Base-by-base conservation (phyloP, 2,329 filamentous ascomycete genomes). In the Pseudopyricularia javanii region DNA sequence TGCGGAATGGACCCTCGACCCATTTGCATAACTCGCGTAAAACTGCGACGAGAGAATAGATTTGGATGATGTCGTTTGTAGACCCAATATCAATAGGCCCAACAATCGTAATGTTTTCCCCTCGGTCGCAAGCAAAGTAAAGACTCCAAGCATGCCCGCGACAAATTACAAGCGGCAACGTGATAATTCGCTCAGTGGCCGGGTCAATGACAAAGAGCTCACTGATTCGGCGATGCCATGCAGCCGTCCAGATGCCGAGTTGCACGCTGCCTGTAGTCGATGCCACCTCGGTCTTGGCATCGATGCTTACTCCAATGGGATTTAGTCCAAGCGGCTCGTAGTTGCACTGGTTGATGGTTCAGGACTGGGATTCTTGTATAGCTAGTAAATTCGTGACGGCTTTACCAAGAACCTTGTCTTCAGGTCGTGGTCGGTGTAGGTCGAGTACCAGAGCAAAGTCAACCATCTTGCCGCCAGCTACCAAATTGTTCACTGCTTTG, bases 1-100 rank as follows among this genome's bases (percentile, higher is more conserved):
- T 30, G 47, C 47, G 47, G 47, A 49, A 49, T 7, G 47, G 47
- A n/a, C 47, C 28, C n/a, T 49, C 47, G 24, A 49, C 26, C 47
- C 47, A 49, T 17, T 49, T 49, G 47, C 47, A 49, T 11, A 49
- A 6, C 9, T 49, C 47, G 7, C 26, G 47, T 14, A 49, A 30
- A 2, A 49, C 9, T 11, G 47, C 47, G 6, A 49, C 14, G 11
- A 49, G 9, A 30, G 14, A 30, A 30, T 49, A 49, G 6, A 49
- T 49, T 11, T 26, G n/a, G 22, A 32, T 12, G 5, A 49, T 49
- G 12, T 49, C 28, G 7, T 20, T n/a, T 12, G 47, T 49, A n/a
- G 9, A 22, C n/a, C 47, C 47, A 6, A 49, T 8, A 28, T 28
- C 2, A 28, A 30, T n/a, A 17, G 47, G 47, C 15, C 47, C 47